Percentiles rank a stretch among this genome's conserved stretches.
These are phyloP conservation scores for Acacia crassicarpa DNA, from an alignment of 306 rosid species.

Conservation along the genomic window DNA sequence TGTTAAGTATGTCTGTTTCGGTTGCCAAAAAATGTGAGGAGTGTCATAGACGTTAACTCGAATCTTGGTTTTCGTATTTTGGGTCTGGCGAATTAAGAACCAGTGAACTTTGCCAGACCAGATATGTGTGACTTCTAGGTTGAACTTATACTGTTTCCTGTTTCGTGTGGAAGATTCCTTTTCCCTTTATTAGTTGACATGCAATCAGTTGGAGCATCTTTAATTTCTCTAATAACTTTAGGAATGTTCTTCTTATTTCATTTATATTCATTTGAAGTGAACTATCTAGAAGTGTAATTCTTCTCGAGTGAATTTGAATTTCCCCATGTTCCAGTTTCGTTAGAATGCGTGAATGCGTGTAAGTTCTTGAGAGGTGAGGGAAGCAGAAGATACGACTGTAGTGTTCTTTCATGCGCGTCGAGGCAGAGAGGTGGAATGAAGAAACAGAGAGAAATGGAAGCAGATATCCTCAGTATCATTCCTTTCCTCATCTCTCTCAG, in stretches of 20 bases:
- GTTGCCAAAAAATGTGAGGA: conserved; percentile 29
- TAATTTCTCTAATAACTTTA: conserved; percentile 8
- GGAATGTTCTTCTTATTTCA: not conserved
- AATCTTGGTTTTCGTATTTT: conserved; percentile 11
- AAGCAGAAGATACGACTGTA: conserved; percentile 81
- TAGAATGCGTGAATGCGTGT: conserved; percentile 90
- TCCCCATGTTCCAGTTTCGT: conserved; percentile 63
- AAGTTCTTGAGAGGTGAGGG: conserved; percentile 75
- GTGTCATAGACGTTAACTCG: conserved; percentile 1
- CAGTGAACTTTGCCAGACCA: conserved; percentile 16
- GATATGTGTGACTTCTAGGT: conserved; percentile 21
- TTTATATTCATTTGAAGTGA: not conserved
- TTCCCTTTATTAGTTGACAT: not conserved
- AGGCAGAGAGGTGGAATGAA: no score
- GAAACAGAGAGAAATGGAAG: no score
- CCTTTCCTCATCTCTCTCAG: no score
- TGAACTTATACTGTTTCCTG: not conserved
- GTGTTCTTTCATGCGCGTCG: conserved; percentile 78
- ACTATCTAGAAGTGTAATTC: conserved; percentile 36
- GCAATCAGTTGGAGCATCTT: conserved; percentile 14
- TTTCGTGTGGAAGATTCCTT: not conserved
- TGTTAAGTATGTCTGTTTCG: conserved; percentile 64
- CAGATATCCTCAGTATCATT: no score
- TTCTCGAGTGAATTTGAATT: conserved; percentile 1
- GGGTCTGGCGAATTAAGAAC: not conserved